These are phyloP conservation scores for Neolentinus lepideus DNA, from an alignment of 1,284 basidiomycete species.

Conservation along the genomic window DNA sequence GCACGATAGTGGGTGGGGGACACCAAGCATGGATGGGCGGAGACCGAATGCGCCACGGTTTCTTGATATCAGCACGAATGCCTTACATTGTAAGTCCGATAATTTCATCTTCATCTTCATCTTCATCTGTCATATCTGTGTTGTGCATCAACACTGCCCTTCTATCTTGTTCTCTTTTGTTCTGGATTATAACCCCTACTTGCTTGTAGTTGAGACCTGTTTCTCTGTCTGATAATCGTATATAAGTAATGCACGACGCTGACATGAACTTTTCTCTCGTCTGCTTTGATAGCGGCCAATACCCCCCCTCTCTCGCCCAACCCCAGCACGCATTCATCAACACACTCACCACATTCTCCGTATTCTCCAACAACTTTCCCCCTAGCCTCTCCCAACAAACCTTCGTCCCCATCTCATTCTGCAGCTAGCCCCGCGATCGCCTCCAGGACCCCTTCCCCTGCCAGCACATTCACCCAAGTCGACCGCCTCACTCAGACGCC, in stretches of 20 bases:
- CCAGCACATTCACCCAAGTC: slow-evolving; percentile 5
- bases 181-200: neutral
- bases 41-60: slow-evolving; percentile 40
- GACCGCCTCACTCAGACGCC: slow-evolving; percentile 6
- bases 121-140: neutral
- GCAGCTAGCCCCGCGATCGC: slow-evolving; percentile 10
- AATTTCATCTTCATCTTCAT: neutral
- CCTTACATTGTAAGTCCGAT: slow-evolving; percentile 29
- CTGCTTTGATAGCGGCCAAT: slow-evolving; percentile 9
- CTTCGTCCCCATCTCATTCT: neutral
- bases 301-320: slow-evolving; percentile 29
- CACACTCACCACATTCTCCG: slow-evolving; percentile 26
- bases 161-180: neutral
- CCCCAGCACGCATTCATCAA: slow-evolving; percentile 21
- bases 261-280: slow-evolving; percentile 4
- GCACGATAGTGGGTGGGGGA: slow-evolving; percentile 10
- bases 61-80: slow-evolving; percentile 40
- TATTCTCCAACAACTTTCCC: slow-evolving; percentile 20
- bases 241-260: slow-evolving; percentile 1
- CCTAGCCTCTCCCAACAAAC: slow-evolving; percentile 9
- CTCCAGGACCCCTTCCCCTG: slow-evolving; percentile 24
- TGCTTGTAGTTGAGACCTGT: neutral
- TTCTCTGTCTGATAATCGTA: slow-evolving; percentile 12
- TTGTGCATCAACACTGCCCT: neutral
- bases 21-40: slow-evolving; percentile 25